Base-by-base conservation (phyloP, 2,329 filamentous ascomycete species). In the Exophiala alcalophila region DNA sequence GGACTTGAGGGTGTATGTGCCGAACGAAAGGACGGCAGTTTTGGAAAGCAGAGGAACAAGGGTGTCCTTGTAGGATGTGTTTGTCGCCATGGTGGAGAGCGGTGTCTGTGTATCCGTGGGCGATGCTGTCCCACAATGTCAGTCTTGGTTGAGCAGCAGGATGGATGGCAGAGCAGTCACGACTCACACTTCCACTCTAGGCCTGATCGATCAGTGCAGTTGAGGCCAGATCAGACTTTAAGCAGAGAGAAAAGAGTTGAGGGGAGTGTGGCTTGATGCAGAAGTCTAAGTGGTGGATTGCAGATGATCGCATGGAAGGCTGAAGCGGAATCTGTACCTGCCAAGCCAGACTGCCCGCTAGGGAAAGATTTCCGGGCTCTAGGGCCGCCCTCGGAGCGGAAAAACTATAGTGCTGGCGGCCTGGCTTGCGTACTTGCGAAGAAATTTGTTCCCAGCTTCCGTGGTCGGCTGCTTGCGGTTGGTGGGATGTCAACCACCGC, bases 1-100 rank as follows among this genome's bases (percentile, higher is more conserved):
- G 40, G 90, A 96, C 72, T 98, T 98, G 62, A 98, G 80, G 57
- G 84, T 86, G 70, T 61, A 69, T 35, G 61, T 61, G 41, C 66
- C 66, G 52, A 69, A 69, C 14, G 65, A 61, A 28, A 70, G 60
- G 40, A 65, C 66, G 43, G 62, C 63, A 54, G 62, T 64, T 52
- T 64, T 59, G 39, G 68, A 59, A 27, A 67, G 59, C 24, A 64
- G 50, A 7, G 62, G 61, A 23, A 69, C 56, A 8, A 69, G 58
- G 11, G 57, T 59, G 25, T 58, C 52, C 57, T 67, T 68, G 55
- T 49, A 47, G 16, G 47, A 44, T 20, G 30, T 26, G 8, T 46
- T 34, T n/a, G 37, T 21, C 9, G 50, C 52, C 52, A 55, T 55
- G 14, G 11, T 47, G 3, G 28, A 10, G 24, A 24, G 10, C 4